These are phyloP conservation scores for Tremella fuciformis DNA, from an alignment of 768 basidiomycete genomes.

Conservation along the genomic window DNA sequence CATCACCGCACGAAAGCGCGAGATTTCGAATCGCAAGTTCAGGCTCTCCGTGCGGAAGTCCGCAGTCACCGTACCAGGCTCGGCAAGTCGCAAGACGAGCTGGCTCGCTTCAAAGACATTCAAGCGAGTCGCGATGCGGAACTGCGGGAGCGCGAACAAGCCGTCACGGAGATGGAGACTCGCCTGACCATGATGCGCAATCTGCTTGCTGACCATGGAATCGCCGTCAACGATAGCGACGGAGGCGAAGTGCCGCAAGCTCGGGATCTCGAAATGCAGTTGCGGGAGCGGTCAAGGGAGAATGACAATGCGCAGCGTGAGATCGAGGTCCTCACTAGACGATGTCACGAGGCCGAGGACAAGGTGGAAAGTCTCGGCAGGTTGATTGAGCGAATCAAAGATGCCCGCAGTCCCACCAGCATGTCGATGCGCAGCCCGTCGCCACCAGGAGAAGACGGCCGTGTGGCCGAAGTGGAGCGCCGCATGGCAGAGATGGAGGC, in stretches of 20 bases:
- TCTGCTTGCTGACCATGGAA: constrained; percentile 83
- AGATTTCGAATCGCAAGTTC: constrained; percentile 65
- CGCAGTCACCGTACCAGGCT: constrained; percentile 59
- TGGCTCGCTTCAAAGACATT: constrained; percentile 70
- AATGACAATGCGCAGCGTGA: constrained; percentile 76
- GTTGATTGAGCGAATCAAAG: constrained; percentile 66
- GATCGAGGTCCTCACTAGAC: constrained; percentile 63
- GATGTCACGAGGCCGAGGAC: constrained; percentile 71
- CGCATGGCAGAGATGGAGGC: constrained; percentile 76
- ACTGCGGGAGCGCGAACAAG: constrained; percentile 63
- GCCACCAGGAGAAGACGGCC: constrained; percentile 50
- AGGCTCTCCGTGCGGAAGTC: constrained; percentile 69
- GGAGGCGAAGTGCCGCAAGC: constrained; percentile 23
- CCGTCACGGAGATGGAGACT: constrained; percentile 66
- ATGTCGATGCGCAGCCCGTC: constrained; percentile 51
- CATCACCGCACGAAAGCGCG: constrained; percentile 67
- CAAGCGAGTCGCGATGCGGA: constrained; percentile 62
- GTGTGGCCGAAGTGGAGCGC: constrained; percentile 68
- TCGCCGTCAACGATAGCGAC: constrained; percentile 72
- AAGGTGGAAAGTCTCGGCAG: constrained; percentile 64
- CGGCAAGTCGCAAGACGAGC: constrained; percentile 65
- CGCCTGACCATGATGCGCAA: constrained; percentile 76
- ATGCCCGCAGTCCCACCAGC: constrained; percentile 59
- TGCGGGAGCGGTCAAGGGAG: constrained; percentile 68
- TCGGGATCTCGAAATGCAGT: constrained; percentile 71